Evolutionary conservation across 768 basidiomycete genomes (phyloP).

Genomic region (Nevesoporus exiguus): DNA sequence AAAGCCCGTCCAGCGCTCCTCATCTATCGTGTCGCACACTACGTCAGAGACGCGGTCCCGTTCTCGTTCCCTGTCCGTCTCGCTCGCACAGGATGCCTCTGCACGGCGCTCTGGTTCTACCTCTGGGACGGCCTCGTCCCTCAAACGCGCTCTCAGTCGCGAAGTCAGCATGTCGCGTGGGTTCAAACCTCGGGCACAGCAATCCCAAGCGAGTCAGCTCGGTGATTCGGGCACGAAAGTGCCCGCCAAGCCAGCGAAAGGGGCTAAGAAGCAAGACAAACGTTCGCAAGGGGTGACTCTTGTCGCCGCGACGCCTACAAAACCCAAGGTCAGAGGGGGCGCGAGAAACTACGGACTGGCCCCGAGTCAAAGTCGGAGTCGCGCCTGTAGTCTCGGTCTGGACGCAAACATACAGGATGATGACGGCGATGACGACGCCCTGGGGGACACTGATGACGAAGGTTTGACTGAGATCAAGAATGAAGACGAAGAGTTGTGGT

Average conservation of each 20-base stretch:
- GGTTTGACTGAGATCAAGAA: conserved; percentile 6
- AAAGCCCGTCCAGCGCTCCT: conserved; percentile 24
- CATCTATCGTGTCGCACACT: conserved; percentile 17
- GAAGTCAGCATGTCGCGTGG: conserved; percentile 76
- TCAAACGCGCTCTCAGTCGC: conserved; percentile 56
- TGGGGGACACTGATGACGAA: conserved; percentile 6
- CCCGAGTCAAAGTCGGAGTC: conserved; percentile 9
- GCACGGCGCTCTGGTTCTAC: conserved; percentile 32
- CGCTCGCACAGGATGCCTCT: conserved; percentile 60
- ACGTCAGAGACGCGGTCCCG: conserved; percentile 38
- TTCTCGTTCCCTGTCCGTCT: conserved; percentile 64
- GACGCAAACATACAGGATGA: neutral
- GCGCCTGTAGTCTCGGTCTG: conserved; percentile 2
- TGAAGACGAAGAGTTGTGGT: conserved; percentile 40
- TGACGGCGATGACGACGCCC: neutral
- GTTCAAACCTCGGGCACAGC: conserved; percentile 48
- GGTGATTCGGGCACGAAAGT: conserved; percentile 17
- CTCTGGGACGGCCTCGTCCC: conserved; percentile 36
- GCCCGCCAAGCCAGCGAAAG: conserved; percentile 6
- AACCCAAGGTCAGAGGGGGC: conserved; percentile 25
- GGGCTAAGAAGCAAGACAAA: conserved; percentile 6
- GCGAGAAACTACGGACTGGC: conserved; percentile 4
- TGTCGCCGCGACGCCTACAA: conserved; percentile 55
- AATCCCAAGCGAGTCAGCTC: conserved; percentile 12
- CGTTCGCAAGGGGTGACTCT: conserved; percentile 32